Conservation (phyloP, 352 stramenopile species). For the Phytopythium boreale region DNA sequence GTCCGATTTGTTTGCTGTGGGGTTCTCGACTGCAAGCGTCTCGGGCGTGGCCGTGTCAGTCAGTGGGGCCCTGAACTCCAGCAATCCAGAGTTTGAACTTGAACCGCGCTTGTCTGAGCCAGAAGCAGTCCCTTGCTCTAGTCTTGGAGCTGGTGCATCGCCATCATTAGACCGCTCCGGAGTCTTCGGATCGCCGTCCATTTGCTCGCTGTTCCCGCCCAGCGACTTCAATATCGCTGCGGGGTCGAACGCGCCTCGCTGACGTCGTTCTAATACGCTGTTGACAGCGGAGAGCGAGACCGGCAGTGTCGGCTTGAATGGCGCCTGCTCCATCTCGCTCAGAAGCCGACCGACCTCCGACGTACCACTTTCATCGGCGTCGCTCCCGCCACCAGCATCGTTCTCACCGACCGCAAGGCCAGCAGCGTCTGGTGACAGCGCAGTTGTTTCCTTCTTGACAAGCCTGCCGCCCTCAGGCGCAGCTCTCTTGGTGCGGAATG, state of each 20-base stretch:
- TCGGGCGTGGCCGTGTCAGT: neutral
- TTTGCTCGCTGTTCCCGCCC: neutral
- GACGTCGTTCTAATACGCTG: conserved; percentile 19
- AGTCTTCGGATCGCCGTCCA: no score
- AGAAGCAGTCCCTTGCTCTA: neutral
- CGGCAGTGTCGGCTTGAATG: conserved; percentile 14
- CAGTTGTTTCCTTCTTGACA: neutral
- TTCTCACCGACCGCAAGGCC: neutral
- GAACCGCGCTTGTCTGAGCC: neutral
- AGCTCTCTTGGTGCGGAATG: neutral
- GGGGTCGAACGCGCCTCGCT: conserved; percentile 8
- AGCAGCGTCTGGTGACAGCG: neutral
- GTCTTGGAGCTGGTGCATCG: neutral
- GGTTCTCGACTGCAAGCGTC: neutral
- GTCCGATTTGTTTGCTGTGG: neutral
- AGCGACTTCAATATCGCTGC: conserved; percentile 3
- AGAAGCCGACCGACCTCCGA: conserved; percentile 10
- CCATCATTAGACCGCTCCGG: neutral
- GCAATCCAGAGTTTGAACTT: neutral
- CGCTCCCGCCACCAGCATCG: neutral
- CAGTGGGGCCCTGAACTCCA: no score
- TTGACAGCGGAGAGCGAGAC: conserved; percentile 19
- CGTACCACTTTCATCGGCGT: neutral
- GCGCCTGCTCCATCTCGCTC: conserved; percentile 17
- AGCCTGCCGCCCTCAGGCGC: neutral